phyloP scores from a whole-genome alignment of 495 filamentous ascomycete species.

The Astrocystis sublimbata region DNA sequence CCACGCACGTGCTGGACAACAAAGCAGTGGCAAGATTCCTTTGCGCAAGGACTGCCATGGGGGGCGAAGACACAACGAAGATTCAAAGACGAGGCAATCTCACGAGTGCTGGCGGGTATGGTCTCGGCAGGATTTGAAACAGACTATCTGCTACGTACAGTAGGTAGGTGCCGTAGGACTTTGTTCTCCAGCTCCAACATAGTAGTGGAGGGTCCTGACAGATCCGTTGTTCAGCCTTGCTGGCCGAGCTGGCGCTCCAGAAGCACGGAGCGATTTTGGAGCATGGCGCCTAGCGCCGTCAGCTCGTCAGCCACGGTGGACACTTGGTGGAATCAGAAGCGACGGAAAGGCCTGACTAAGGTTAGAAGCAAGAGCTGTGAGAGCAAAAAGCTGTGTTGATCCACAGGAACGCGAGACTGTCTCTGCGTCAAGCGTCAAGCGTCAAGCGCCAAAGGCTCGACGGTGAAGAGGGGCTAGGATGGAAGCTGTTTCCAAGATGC shows the following conservation, averaged over 20 bases:
- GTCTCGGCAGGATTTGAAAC: background rate
- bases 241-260: slow-evolving; percentile 6
- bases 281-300: slow-evolving; percentile 10
- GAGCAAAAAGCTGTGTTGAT: too few relatives aligned
- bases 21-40: background rate
- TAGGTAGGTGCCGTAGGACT: background rate
- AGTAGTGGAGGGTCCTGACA: background rate
- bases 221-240: slow-evolving; percentile 15
- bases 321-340: slow-evolving; percentile 1
- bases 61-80: background rate
- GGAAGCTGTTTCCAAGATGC: too few relatives aligned
- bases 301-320: slow-evolving; percentile 11
- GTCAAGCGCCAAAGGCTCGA: too few relatives aligned
- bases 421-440: too few relatives aligned
- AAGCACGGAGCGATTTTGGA: slow-evolving; percentile 2
- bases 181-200: background rate
- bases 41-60: background rate
- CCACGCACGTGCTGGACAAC: background rate
- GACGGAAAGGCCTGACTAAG: background rate
- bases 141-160: background rate
- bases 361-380: background rate
- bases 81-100: background rate
- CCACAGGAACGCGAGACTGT: too few relatives aligned
- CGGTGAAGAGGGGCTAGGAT: too few relatives aligned
- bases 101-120: background rate